phyloP scores from a whole-genome alignment of 1,284 basidiomycete species.

The Apiotrichum siamense region DNA sequence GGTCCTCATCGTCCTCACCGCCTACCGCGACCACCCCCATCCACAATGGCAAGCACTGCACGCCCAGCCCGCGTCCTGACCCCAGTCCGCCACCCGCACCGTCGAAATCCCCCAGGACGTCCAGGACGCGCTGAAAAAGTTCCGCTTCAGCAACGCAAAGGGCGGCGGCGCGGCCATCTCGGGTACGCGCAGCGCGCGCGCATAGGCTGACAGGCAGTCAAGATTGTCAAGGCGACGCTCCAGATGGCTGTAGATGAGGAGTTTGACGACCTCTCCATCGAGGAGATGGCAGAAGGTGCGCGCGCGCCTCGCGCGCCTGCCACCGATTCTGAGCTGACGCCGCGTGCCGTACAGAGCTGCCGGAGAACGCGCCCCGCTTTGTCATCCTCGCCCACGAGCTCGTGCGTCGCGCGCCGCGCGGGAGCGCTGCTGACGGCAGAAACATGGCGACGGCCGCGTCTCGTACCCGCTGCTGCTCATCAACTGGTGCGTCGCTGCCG shows the following conservation, averaged over 20 bases:
- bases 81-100: slow-evolving; percentile 59
- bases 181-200: slow-evolving; percentile 42
- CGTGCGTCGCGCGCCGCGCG: slow-evolving; percentile 25
- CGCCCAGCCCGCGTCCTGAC: too few relatives aligned
- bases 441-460: slow-evolving; percentile 73
- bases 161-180: slow-evolving; percentile 66
- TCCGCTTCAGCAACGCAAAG: slow-evolving; percentile 67
- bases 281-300: slow-evolving; percentile 76
- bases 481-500: slow-evolving; percentile 67
- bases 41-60: neutral
- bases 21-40: slow-evolving; percentile 3
- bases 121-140: slow-evolving; percentile 70
- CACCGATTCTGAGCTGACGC: neutral
- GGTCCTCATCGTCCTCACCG: too few relatives aligned
- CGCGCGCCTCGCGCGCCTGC: too few relatives aligned
- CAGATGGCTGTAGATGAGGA: slow-evolving; percentile 75
- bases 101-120: slow-evolving; percentile 75
- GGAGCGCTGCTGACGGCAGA: slow-evolving; percentile 29
- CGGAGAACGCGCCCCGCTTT: slow-evolving; percentile 82
- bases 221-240: slow-evolving; percentile 75
- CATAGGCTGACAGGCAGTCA: slow-evolving; percentile 50
- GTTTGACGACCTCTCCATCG: slow-evolving; percentile 66
- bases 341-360: slow-evolving; percentile 64
- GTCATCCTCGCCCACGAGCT: slow-evolving; percentile 78
- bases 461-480: slow-evolving; percentile 77